A percentile compares a stretch with the other conserved stretches of the same genome.
Conservation (phyloP, 2,329 filamentous ascomycete species). For the Diaporthe sp. region DNA sequence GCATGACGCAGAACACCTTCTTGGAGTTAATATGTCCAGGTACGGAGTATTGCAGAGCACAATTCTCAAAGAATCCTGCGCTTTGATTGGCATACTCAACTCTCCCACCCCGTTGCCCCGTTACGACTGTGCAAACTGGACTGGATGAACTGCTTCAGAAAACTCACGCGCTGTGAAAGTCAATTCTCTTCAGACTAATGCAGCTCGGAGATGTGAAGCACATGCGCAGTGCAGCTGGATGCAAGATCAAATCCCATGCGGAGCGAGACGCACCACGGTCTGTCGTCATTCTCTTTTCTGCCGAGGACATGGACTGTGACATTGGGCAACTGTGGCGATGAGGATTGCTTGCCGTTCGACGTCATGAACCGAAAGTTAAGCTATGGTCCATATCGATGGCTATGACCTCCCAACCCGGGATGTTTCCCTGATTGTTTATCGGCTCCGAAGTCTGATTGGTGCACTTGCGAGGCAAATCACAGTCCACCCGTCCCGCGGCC, state of each 20-base stretch:
- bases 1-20: not conserved
- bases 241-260: not conserved
- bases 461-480: not conserved
- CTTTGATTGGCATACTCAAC: not conserved
- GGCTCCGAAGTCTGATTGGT: slow-evolving; percentile 7
- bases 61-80: no score
- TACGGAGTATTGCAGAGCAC: not conserved
- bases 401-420: slow-evolving; percentile 12
- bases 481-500: not conserved
- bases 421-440: slow-evolving; percentile 17
- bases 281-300: not conserved
- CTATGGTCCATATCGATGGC: not conserved
- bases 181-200: not conserved
- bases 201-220: not conserved
- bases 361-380: slow-evolving; percentile 19
- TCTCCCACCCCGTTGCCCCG: not conserved
- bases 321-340: not conserved
- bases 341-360: slow-evolving; percentile 8
- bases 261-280: not conserved
- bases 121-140: not conserved
- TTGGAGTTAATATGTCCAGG: not conserved
- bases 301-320: not conserved
- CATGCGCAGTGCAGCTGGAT: not conserved
- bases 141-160: not conserved
- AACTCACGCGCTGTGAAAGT: not conserved